Evolutionary conservation across 1,284 basidiomycete species (phyloP).

Genomic region (Trichosporon inkin): DNA sequence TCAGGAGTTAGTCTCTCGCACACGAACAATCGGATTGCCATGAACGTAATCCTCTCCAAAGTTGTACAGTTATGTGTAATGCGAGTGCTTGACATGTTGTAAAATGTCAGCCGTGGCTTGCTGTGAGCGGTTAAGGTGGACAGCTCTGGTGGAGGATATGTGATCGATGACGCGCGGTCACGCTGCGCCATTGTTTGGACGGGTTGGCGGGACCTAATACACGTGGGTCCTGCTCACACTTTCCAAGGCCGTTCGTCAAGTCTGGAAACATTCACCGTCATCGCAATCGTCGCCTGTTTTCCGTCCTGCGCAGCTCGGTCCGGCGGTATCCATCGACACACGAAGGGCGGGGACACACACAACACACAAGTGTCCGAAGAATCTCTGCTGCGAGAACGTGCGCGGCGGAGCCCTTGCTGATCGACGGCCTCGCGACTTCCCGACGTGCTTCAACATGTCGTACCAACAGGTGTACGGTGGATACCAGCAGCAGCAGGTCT

Average conservation of each 20-base stretch:
- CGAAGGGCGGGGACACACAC: neutral
- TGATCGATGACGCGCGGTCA: neutral
- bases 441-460: neutral
- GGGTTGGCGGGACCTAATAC: neutral
- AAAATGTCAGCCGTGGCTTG: neutral
- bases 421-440: neutral
- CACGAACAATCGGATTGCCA: neutral
- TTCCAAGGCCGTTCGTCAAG: neutral
- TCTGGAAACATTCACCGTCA: slow-evolving; percentile 7
- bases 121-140: too few relatives aligned
- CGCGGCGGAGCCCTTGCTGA: neutral
- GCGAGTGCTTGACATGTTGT: slow-evolving; percentile 2
- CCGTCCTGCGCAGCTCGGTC: neutral
- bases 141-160: neutral
- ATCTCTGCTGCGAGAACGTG: neutral
- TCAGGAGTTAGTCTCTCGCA: neutral
- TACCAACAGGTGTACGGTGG: slow-evolving; percentile 8
- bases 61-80: slow-evolving; percentile 2
- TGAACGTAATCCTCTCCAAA: neutral
- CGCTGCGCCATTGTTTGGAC: neutral
- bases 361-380: neutral
- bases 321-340: neutral
- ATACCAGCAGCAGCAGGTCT: slow-evolving; percentile 8
- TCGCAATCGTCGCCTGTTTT: neutral
- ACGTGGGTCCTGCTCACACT: slow-evolving; percentile 7